Conservation (phyloP, 2,329 filamentous ascomycete species). For the Nemania sp. region DNA sequence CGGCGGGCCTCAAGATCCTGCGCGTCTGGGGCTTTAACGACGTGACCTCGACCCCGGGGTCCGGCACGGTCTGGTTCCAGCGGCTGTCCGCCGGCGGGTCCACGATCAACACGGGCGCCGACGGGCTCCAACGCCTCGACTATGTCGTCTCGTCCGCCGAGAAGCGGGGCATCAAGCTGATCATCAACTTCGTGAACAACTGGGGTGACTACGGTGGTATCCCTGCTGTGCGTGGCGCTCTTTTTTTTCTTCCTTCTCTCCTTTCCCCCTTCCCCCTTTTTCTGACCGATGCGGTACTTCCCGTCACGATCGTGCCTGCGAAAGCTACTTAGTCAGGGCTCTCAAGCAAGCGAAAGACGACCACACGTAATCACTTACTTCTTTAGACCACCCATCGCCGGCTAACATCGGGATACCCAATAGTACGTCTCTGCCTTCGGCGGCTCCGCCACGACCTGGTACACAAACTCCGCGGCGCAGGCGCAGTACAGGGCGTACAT, state of each 20-base stretch:
- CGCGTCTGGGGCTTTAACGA: constrained; percentile 67
- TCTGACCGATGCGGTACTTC: not conserved
- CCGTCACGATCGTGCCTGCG: not conserved
- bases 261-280: not conserved
- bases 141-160: constrained; percentile 65
- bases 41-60: constrained; percentile 48
- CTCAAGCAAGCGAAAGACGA: too few species aligned
- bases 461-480: constrained; percentile 57
- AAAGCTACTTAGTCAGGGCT: too few species aligned
- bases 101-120: constrained; percentile 65
- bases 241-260: not conserved
- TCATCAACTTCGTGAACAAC: constrained; percentile 71
- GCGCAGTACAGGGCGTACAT: constrained; percentile 59
- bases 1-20: constrained; percentile 60
- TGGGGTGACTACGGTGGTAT: constrained; percentile 73
- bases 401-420: constrained; percentile 12
- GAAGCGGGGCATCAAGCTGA: constrained; percentile 63
- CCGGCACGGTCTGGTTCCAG: constrained; percentile 56
- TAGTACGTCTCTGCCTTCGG: constrained; percentile 63
- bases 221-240: constrained; percentile 45
- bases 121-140: constrained; percentile 68
- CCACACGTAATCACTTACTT: too few species aligned
- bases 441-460: constrained; percentile 59
- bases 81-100: constrained; percentile 54
- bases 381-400: too few species aligned